Base-by-base conservation (phyloP, 805 yeast species). In the Yarrowia alimentaria region DNA sequence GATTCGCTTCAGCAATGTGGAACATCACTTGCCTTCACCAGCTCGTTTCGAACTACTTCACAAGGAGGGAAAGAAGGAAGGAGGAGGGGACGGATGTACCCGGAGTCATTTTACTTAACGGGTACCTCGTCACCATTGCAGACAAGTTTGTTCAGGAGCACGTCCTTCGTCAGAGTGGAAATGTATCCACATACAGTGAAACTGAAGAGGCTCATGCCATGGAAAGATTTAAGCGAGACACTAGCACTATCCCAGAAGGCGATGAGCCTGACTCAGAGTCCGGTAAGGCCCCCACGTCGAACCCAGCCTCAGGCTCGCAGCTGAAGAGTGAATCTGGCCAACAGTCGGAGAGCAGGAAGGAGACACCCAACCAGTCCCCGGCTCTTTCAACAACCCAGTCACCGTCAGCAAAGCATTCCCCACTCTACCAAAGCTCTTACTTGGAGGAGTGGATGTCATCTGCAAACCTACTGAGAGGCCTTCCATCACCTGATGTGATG, bases 11-110 rank as follows among this genome's bases (percentile, higher is more conserved):
- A 17, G 55, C 52, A 37, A 53, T 59, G 59, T 60, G 59, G 58
- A 54, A 53, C 28, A 40, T 60, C 17, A 51, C 61, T 17, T 59
- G 61, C 24, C 42, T 60, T 21, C 61, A 60, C 21, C 61, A 60
- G 32, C 43, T 54, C 38, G 56, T 57, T 12, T 51, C 57, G 10
- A 38, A 31, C 31, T 28, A 43, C 30, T 43, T 43, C 18, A 24
- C 54, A 57, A 8, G n/a, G n/a, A n/a, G n/a, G n/a, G n/a, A n/a
- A n/a, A n/a, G n/a, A n/a, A n/a, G n/a, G n/a, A n/a, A n/a, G n/a
- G n/a, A n/a, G n/a, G n/a, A n/a, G n/a, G n/a, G n/a, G n/a, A n/a
- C n/a, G n/a, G n/a, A n/a, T n/a, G n/a, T n/a, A n/a, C n/a, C n/a
- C 24, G 28, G 52, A 31, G 54, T 47, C 20, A 53, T 53, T 2